Percentiles rank a stretch among this genome's conserved stretches.
Evolutionary conservation across 1,284 basidiomycete species (phyloP).

Genomic region (Volvariella surrecta): DNA sequence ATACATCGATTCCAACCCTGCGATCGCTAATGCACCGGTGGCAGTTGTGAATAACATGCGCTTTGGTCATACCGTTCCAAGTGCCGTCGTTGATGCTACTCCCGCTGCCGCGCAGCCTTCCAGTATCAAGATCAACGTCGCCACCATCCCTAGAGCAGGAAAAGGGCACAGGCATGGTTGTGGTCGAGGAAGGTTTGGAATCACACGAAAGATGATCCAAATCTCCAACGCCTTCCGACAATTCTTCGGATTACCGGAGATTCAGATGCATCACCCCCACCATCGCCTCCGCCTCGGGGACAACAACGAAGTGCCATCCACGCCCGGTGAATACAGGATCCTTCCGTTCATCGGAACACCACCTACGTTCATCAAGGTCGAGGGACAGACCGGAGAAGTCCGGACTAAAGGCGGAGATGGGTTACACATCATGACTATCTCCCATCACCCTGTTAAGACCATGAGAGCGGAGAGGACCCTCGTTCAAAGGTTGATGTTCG

Average conservation of each 20-base stretch:
- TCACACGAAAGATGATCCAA: conserved; percentile 31
- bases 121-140: no score
- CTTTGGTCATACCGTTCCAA: conserved; percentile 21
- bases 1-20: conserved; percentile 15
- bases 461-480: conserved; percentile 8
- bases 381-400: conserved; percentile 9
- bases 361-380: conserved; percentile 15
- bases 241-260: conserved; percentile 37
- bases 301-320: no score
- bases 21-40: conserved; percentile 5
- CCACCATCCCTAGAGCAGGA: no score
- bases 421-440: conserved; percentile 12
- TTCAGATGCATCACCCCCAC: conserved; percentile 17
- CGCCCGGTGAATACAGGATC: conserved; percentile 15
- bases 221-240: conserved; percentile 40
- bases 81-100: conserved; percentile 5
- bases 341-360: conserved; percentile 25
- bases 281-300: no score
- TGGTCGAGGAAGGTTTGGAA: not conserved
- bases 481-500: conserved; percentile 47
- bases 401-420: conserved; percentile 14
- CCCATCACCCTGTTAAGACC: conserved; percentile 10
- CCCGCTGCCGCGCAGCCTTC: not conserved
- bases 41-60: conserved; percentile 13
- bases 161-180: no score